These are phyloP conservation scores for Colletotrichum orchidophilum DNA, from an alignment of 2,329 filamentous ascomycete species.

Conservation along the genomic window DNA sequence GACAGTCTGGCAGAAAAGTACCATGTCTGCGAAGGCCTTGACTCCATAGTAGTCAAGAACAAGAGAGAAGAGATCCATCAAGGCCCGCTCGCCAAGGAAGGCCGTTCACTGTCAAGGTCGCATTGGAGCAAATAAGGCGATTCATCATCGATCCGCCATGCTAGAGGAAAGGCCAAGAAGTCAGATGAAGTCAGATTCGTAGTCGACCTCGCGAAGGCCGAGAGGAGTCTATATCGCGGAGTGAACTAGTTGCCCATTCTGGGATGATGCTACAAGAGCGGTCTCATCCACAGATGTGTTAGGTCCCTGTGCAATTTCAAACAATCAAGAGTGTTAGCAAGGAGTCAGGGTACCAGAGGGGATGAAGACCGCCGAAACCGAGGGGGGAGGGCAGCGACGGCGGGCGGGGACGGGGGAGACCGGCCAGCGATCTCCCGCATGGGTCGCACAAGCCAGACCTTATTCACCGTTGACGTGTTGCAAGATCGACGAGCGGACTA, in stretches of 20 bases:
- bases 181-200: background rate
- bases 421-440: constrained; percentile 26
- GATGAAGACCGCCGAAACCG: constrained; percentile 18
- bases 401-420: background rate
- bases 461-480: constrained; percentile 22
- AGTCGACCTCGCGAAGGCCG: constrained; percentile 3
- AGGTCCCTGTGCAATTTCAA: constrained; percentile 25
- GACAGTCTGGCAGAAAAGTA: background rate
- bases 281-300: constrained; percentile 22
- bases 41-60: background rate
- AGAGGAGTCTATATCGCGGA: constrained; percentile 4
- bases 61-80: background rate
- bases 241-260: constrained; percentile 11
- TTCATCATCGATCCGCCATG: background rate
- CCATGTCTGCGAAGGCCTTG: background rate
- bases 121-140: background rate
- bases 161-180: background rate
- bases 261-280: constrained; percentile 30
- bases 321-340: constrained; percentile 12
- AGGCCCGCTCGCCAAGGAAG: constrained; percentile 1
- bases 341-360: background rate
- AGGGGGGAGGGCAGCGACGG: background rate
- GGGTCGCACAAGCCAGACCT: constrained; percentile 34
- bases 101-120: background rate
- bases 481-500: constrained; percentile 14